Conservation (phyloP, 1,284 basidiomycete genomes). For the Pseudomicrostroma phylloplanum region DNA sequence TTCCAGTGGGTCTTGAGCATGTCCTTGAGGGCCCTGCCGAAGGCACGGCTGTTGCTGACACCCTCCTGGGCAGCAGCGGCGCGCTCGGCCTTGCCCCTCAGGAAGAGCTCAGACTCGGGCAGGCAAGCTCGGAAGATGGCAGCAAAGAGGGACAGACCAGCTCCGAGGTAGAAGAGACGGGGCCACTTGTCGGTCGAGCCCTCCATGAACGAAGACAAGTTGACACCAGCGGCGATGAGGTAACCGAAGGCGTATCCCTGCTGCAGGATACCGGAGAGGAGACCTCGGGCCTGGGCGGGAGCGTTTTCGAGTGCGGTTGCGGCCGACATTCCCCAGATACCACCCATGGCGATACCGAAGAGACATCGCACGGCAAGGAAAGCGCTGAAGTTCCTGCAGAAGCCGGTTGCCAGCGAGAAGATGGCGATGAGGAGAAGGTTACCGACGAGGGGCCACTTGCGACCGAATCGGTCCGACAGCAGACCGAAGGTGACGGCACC, state of each 20-base stretch:
- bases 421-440: conserved; percentile 57
- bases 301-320: conserved; percentile 78
- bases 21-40: conserved; percentile 62
- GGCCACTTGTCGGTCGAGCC: conserved; percentile 53
- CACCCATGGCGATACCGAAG: conserved; percentile 63
- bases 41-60: conserved; percentile 58
- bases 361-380: conserved; percentile 55
- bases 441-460: conserved; percentile 81
- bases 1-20: conserved; percentile 84
- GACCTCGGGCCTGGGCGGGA: conserved; percentile 75
- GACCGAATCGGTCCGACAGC: conserved; percentile 63
- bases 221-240: conserved; percentile 63
- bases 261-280: conserved; percentile 76
- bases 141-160: conserved; percentile 66
- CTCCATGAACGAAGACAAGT: conserved; percentile 57
- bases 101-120: conserved; percentile 75
- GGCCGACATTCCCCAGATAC: conserved; percentile 36
- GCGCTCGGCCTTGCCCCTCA: conserved; percentile 51
- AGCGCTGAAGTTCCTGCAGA: conserved; percentile 53
- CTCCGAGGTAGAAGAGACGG: conserved; percentile 54
- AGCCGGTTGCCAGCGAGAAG: conserved; percentile 67
- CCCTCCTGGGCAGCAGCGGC: conserved; percentile 52
- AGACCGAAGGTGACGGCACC: conserved; percentile 73
- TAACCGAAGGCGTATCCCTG: conserved; percentile 66
- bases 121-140: conserved; percentile 66